These are phyloP conservation scores for Torrubiella hemipterigena DNA, from an alignment of 2,329 filamentous ascomycete species.

Conservation along the genomic window DNA sequence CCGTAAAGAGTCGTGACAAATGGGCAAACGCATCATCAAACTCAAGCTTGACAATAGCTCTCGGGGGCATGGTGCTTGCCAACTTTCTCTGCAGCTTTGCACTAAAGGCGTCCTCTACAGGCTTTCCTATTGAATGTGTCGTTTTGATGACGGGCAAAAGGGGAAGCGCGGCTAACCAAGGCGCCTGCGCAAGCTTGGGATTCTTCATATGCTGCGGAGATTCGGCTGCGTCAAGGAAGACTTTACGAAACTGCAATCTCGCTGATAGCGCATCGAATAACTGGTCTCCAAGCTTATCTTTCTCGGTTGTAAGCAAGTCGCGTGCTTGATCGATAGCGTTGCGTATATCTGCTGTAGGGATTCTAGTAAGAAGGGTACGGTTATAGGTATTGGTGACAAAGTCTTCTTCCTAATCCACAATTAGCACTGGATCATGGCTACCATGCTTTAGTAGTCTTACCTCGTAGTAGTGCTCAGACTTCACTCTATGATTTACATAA, in stretches of 20 bases:
- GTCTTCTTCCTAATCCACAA: slow-evolving; percentile 67
- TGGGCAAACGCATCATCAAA: slow-evolving; percentile 61
- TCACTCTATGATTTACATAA: slow-evolving; percentile 65
- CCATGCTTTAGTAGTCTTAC: slow-evolving; percentile 27
- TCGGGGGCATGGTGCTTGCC: slow-evolving; percentile 85
- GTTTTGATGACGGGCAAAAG: slow-evolving; percentile 44
- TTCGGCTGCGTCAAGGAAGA: slow-evolving; percentile 45
- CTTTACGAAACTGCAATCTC: slow-evolving; percentile 55
- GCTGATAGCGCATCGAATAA: slow-evolving; percentile 44
- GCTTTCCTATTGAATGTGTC: slow-evolving; percentile 48
- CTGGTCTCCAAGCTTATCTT: slow-evolving; percentile 25
- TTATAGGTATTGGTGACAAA: slow-evolving; percentile 90
- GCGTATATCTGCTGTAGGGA: slow-evolving; percentile 45
- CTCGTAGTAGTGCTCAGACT: slow-evolving; percentile 83
- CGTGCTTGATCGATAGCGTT: slow-evolving; percentile 41
- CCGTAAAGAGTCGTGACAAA: slow-evolving; percentile 57
- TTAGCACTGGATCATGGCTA: background rate
- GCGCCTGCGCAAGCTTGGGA: slow-evolving; percentile 33
- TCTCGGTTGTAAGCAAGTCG: slow-evolving; percentile 31
- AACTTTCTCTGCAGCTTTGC: slow-evolving; percentile 82
- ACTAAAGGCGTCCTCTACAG: slow-evolving; percentile 72
- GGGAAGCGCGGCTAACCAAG: slow-evolving; percentile 38
- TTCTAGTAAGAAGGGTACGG: slow-evolving; percentile 57
- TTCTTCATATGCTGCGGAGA: slow-evolving; percentile 31
- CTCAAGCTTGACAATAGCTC: slow-evolving; percentile 70